Base-by-base conservation (phyloP, 805 yeast species). In the Candida ipomoeae region DNA sequence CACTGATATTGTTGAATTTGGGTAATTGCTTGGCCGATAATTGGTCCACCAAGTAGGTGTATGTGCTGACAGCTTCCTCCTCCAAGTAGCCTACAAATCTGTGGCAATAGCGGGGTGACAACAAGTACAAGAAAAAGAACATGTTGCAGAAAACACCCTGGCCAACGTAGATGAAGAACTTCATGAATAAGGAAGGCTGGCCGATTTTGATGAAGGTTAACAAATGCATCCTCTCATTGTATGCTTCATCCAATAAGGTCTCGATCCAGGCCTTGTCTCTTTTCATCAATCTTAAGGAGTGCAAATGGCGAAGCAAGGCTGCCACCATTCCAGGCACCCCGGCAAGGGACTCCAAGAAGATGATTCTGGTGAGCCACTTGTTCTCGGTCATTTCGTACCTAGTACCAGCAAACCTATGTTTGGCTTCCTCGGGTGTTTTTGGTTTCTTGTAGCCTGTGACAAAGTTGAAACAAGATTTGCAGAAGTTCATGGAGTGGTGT, bases 301-400 rank as follows among this genome's bases (percentile, higher is more conserved):
- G 83, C 58, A 85, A 71, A 62, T 85, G 90, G 50, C 90, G 76
- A 40, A 85, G 64, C 66, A 84, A 85, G 1, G 86, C 85, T 3
- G 87, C 91, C 43, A 82, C 86, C 74, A 83, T 79, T 10, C 91
- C 90, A 1, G 91, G 91, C n/a, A 85, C 87, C 7, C 89, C 90
- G 4, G 91, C 91, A 49, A 85, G 75, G 52, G 83, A 77, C 64
- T 85, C 91, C 56, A 85, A 73, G 58, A 85, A 83, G 36, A 85
- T 79, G 50, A 78, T 67, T 48, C 86, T 64, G 6, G 81, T 78
- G 51, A 85, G 58, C 90, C 90, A 85, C 60, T 82, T 80, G 48
- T 70, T 73, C 23, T 78, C 79, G 5, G 85, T 80, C 87, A 85
- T 81, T 47, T 70, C 70, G 54, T 73, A 77, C 44, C 78, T 59